Conservation (phyloP, 345 rosid genomes). For the Corchorus capsularis region DNA sequence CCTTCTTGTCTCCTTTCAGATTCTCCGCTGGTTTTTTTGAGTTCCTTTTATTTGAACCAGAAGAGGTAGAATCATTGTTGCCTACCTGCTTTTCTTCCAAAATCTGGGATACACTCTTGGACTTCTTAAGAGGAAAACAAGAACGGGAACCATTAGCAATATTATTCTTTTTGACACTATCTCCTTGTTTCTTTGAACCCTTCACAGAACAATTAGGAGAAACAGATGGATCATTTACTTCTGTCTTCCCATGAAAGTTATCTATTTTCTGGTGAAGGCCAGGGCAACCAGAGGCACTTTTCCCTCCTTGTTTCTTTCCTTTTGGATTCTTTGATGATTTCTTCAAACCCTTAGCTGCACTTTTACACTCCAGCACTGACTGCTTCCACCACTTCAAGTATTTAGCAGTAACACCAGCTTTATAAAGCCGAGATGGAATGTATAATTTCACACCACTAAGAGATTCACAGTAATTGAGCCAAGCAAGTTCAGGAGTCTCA, state of each 20-base stretch:
- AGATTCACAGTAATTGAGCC: slow-evolving; percentile 37
- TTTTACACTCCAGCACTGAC: slow-evolving; percentile 13
- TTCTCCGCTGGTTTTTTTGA: slow-evolving; percentile 10
- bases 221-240: not conserved
- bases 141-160: not conserved
- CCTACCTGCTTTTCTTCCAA: slow-evolving; percentile 15
- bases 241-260: slow-evolving; percentile 8
- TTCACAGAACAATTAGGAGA: not conserved
- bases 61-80: not conserved
- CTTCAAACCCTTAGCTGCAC: not conserved
- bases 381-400: slow-evolving; percentile 55
- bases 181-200: slow-evolving; percentile 10
- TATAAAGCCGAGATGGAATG: slow-evolving; percentile 42
- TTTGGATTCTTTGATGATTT: slow-evolving; percentile 6
- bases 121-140: slow-evolving; percentile 17
- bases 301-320: slow-evolving; percentile 15
- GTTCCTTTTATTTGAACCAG: not conserved
- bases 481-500: slow-evolving; percentile 32
- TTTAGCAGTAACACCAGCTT: slow-evolving; percentile 31
- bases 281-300: slow-evolving; percentile 15
- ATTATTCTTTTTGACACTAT: not conserved
- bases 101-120: slow-evolving; percentile 23
- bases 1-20: not conserved
- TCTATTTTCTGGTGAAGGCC: slow-evolving; percentile 20
- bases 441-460: slow-evolving; percentile 26